These are phyloP conservation scores for Geoglossum glabrum DNA, from an alignment of 495 filamentous ascomycete genomes.

Conservation along the genomic window DNA sequence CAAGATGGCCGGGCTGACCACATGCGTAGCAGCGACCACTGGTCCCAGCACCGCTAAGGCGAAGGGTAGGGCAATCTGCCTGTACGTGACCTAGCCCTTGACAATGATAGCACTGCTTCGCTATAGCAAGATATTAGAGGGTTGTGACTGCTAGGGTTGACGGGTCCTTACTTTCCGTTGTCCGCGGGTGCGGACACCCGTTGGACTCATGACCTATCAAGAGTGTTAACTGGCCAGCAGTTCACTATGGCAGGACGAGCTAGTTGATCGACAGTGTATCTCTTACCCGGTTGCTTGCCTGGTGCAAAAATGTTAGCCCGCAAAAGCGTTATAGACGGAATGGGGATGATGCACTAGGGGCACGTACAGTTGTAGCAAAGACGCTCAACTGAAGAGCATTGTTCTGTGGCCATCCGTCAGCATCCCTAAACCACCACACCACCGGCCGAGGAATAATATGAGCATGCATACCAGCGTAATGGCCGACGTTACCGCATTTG, in stretches of 20 bases:
- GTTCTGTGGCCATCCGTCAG: slow-evolving; percentile 34
- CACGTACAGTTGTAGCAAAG: slow-evolving; percentile 96
- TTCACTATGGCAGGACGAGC: background rate
- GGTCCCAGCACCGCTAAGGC: slow-evolving; percentile 59
- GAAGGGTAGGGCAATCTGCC: slow-evolving; percentile 94
- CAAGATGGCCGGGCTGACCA: slow-evolving; percentile 77
- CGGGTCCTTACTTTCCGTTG: slow-evolving; percentile 58
- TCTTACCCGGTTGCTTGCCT: slow-evolving; percentile 22
- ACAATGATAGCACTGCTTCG: slow-evolving; percentile 99
- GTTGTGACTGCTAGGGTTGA: background rate
- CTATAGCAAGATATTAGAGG: slow-evolving; percentile 22
- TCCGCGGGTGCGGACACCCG: slow-evolving; percentile 85
- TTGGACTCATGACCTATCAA: slow-evolving; percentile 87
- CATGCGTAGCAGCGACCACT: slow-evolving; percentile 92
- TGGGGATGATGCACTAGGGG: background rate
- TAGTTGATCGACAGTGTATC: background rate
- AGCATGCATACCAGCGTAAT: slow-evolving; percentile 58
- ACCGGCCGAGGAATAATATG: background rate
- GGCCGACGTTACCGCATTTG: slow-evolving; percentile 98
- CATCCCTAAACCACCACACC: background rate
- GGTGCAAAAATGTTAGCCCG: slow-evolving; percentile 18
- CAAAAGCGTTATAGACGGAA: slow-evolving; percentile 9
- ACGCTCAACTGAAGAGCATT: slow-evolving; percentile 87
- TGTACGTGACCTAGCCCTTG: slow-evolving; percentile 97
- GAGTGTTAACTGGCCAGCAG: background rate